Evolutionary conservation across 2,329 filamentous ascomycete genomes (phyloP), one percentile per base, ranked within the genome.

Genomic region (Cladosporium sp.): DNA sequence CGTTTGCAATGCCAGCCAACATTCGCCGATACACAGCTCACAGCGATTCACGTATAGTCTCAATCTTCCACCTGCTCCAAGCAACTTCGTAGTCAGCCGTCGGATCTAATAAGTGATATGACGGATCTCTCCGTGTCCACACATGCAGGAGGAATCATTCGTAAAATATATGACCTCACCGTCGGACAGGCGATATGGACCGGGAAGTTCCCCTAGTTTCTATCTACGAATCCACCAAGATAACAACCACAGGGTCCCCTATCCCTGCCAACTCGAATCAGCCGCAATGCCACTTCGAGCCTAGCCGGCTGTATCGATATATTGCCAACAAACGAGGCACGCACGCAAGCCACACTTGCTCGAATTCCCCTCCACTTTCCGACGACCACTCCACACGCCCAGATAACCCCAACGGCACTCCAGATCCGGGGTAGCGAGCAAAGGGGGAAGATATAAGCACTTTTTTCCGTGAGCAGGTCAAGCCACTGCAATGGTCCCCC

Each of bases 311-410:
- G 30, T 28, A 11, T n/a, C n/a, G 11, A 54, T 34, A 34, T 32
- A 54, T 52, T 52, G 51, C 51, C 18, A 32, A 24, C 52, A 34
- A 32, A 32, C 18, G 8, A n/a, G 38, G 38, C 18, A 44, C 18
- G 30, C 28, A 32, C 49, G 26, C 49, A 54, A 55, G 52, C 30
- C 52, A 55, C 52, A 34, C 51, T 32, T 55, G 30, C 52, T 55
- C 52, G 52, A 18, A 34, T 58, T 58, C 15, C 24, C 57, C 57
- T 59, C 57, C 57, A 59, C 57, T 44, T 59, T 15, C 57, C 57
- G 57, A 47, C 36, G 18, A 11, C 14, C 7, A 18, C 51, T 54
- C 52, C 52, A 55, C 52, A 55, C 34, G 26, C 52, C 26, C 52
- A 57, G 36, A 41, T 26, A 41, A 38, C 57, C 26, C 34, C 36